Evolutionary conservation across 257 asterid genomes (phyloP).

Genomic region (Eustoma russellianum): DNA sequence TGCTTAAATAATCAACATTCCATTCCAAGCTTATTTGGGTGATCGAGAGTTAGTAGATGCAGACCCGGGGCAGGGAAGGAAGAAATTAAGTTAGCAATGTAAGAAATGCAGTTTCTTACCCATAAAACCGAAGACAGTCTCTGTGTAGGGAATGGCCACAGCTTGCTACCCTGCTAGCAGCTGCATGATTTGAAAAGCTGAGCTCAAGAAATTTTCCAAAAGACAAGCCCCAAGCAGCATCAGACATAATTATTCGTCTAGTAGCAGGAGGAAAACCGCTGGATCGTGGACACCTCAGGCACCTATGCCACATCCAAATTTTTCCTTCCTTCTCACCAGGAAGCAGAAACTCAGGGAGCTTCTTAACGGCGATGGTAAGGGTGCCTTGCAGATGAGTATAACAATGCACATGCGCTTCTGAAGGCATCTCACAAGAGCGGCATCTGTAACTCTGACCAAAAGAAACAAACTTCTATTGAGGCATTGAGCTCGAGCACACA

Average conservation of each 20-base stretch:
- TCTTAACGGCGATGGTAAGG: constrained; percentile 88
- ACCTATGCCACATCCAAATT: constrained; percentile 99
- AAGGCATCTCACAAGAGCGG: constrained; percentile 82
- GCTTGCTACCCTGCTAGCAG: constrained; percentile 98
- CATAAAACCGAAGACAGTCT: constrained; percentile 96
- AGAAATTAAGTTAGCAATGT: constrained; percentile 2
- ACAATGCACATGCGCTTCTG: constrained; percentile 95
- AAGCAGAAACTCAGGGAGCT: constrained; percentile 61
- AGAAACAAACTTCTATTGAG: constrained; percentile 15
- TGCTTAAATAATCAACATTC: background rate
- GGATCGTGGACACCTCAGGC: constrained; percentile 81
- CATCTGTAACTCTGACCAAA: constrained; percentile 63
- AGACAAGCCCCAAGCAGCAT: constrained; percentile 99
- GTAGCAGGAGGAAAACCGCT: constrained; percentile 94
- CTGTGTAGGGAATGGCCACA: constrained; percentile 95
- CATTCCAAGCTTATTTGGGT: background rate
- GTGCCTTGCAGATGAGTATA: constrained; percentile 95
- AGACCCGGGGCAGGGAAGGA: no score
- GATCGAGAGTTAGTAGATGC: no score
- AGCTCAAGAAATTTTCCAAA: constrained; percentile 97
- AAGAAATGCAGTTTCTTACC: constrained; percentile 39
- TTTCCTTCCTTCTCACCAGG: constrained; percentile 83
- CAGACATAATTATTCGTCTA: constrained; percentile 89
- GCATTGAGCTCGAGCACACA: constrained; percentile 2
- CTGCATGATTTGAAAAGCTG: constrained; percentile 97